Evolutionary conservation across 148 eudicot genomes (phyloP).

Genomic region (Rhododendron ferrugineum): DNA sequence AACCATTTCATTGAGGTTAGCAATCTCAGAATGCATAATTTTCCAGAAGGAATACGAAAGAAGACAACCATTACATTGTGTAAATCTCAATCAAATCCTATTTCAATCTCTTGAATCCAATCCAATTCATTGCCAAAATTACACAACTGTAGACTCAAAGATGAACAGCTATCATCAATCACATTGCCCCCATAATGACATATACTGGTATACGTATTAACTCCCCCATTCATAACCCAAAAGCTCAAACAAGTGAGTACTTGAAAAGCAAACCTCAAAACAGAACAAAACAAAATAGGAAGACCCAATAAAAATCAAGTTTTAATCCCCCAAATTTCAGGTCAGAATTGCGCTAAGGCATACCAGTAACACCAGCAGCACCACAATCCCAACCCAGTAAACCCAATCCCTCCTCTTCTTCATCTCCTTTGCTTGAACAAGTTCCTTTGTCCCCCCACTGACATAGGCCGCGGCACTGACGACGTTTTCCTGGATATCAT

Average conservation of each 20-base stretch:
- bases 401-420: slow-evolving; percentile 11
- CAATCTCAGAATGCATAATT: not conserved
- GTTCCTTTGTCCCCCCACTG: slow-evolving; percentile 9
- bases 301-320: not conserved
- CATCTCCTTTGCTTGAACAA: slow-evolving; percentile 4
- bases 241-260: not conserved
- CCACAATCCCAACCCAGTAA: slow-evolving; percentile 5
- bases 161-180: slow-evolving; percentile 11
- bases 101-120: not conserved
- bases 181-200: not conserved
- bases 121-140: not conserved
- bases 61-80: not conserved
- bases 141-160: not conserved
- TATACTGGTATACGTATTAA: not conserved
- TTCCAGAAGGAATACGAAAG: not conserved
- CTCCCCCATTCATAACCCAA: not conserved
- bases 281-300: not conserved
- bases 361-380: not conserved
- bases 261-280: not conserved
- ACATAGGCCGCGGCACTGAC: not conserved
- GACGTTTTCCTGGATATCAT: slow-evolving; percentile 7
- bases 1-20: not conserved
- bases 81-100: not conserved
- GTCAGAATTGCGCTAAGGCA: not conserved
- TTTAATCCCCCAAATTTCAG: not conserved